Base-by-base conservation (phyloP, 2,329 filamentous ascomycete species). In the Hypoxylon sp. region DNA sequence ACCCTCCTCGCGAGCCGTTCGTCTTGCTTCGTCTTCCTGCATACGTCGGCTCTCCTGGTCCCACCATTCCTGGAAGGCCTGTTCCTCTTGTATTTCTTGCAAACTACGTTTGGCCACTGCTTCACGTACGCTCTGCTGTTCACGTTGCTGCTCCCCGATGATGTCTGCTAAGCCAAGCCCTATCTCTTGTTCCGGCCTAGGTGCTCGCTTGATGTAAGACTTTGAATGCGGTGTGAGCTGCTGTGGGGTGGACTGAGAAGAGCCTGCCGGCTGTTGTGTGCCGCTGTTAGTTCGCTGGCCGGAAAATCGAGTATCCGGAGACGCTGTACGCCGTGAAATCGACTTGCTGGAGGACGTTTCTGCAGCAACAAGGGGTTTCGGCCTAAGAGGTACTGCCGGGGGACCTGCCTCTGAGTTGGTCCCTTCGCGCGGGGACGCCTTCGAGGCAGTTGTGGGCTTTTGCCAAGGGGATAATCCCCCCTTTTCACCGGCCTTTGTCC, bases 51-150 rank as follows among this genome's bases (percentile, higher is more conserved):
- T 93, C 77, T 97, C 94, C 65, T 91, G 89, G 69, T 96, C 92
- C 93, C 93, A 97, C 93, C 94, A 97, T 75, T 96, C 89, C 75
- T 97, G 92, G 75, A 99, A 99, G 53, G 93, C 93, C 74, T 99
- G 95, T 78, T 99, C 95, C 68, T 95, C 89, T 76, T 99, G 95
- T 62, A 99, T 99, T 67, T 98, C 95, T 73, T 96, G 89, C 28
- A 99, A 80, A 67, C 92, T 95, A 58, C 94, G 87, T 79, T 97
- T 97, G 1, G 93, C 92, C 10, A 89, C 89, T 0, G 93, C 92
- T 74, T 97, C 94, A 55, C 88, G 90, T 64, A 96, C 89, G 17
- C 87, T 86, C 59, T 93, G 88, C 73, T 96, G 95, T 75, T 97
- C 94, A 7, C 87, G 87, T 75, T 90, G 88, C 78, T 99, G 93